Percentiles rank a stretch among this genome's conserved stretches.
Conservation (phyloP, 1,139 yeast genomes). For the Geotrichum phurueaensis region DNA sequence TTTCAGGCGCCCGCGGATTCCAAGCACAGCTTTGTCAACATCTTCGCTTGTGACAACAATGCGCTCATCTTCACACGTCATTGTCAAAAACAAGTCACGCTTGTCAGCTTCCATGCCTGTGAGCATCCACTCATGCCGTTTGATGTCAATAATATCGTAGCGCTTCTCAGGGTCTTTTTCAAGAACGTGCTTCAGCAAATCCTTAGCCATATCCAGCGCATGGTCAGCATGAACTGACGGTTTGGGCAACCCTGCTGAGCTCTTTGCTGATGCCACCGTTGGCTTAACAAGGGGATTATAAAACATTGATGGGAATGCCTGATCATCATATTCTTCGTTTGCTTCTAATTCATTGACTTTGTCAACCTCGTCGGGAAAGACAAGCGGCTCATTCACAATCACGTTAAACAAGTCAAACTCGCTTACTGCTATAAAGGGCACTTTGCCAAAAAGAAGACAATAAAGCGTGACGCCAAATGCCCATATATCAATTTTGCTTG, state of each 20-base stretch:
- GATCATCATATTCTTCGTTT: neutral
- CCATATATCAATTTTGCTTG: constrained; percentile 88
- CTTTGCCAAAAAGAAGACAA: constrained; percentile 78
- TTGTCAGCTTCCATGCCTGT: constrained; percentile 50
- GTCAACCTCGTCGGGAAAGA: constrained; percentile 47
- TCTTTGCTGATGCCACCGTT: neutral
- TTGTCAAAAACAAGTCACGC: constrained; percentile 34
- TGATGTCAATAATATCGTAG: constrained; percentile 66
- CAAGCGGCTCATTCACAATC: constrained; percentile 58
- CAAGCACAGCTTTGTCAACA: constrained; percentile 72
- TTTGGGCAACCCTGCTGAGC: neutral
- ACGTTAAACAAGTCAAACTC: constrained; percentile 84
- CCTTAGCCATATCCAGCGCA: constrained; percentile 46
- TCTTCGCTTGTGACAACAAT: constrained; percentile 65
- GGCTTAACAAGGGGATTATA: constrained; percentile 10
- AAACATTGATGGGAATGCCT: constrained; percentile 12
- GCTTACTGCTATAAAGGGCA: constrained; percentile 86
- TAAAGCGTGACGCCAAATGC: constrained; percentile 90
- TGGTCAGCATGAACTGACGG: neutral
- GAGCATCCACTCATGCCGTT: constrained; percentile 70
- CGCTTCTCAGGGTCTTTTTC: constrained; percentile 67
- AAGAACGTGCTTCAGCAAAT: constrained; percentile 56
- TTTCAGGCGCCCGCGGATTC: constrained; percentile 58
- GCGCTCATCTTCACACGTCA: constrained; percentile 33
- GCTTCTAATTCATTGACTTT: neutral